phyloP scores from a whole-genome alignment of 2,329 filamentous ascomycete species.

The Celoporthe dispersa region DNA sequence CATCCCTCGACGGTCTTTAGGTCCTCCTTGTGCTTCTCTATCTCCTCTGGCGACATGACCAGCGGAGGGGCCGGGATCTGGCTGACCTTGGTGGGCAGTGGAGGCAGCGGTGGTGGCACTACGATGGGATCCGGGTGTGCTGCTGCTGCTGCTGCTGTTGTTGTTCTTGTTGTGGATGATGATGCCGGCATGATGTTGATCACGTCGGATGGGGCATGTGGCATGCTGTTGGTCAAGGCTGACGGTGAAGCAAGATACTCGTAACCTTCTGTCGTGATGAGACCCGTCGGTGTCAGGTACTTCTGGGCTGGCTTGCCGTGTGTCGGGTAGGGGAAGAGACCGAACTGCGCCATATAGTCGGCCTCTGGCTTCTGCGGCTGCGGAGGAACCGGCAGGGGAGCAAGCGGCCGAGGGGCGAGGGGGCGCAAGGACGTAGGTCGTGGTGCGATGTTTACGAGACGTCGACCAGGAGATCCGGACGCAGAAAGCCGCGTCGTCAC shows the following conservation, averaged over 20 bases:
- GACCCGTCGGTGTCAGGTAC: conserved; percentile 9
- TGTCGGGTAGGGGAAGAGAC: conserved; percentile 13
- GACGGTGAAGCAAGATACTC: conserved; percentile 15
- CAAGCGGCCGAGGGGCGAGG: background rate
- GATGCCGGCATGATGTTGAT: background rate
- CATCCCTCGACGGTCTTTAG: background rate
- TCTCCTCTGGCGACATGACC: conserved; percentile 18
- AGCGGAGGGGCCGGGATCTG: conserved; percentile 14
- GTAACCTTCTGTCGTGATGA: conserved; percentile 20
- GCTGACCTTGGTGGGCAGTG: conserved; percentile 4
- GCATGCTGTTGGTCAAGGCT: background rate
- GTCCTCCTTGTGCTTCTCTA: conserved; percentile 4
- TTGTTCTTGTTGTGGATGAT: no score
- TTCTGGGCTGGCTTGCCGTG: conserved; percentile 13
- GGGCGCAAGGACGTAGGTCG: background rate
- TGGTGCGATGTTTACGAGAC: conserved; percentile 1
- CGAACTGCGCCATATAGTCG: conserved; percentile 20
- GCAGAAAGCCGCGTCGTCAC: conserved; percentile 8
- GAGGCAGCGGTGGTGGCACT: background rate
- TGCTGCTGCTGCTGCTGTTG: no score
- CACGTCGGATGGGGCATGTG: background rate
- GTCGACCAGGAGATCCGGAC: background rate
- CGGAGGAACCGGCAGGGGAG: background rate
- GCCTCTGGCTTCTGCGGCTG: conserved; percentile 13
- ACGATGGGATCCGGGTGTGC: background rate